Percentiles rank a stretch among this genome's conserved stretches.
phyloP scores from a whole-genome alignment of 2,329 filamentous ascomycete genomes.

The Fusarium succisae region DNA sequence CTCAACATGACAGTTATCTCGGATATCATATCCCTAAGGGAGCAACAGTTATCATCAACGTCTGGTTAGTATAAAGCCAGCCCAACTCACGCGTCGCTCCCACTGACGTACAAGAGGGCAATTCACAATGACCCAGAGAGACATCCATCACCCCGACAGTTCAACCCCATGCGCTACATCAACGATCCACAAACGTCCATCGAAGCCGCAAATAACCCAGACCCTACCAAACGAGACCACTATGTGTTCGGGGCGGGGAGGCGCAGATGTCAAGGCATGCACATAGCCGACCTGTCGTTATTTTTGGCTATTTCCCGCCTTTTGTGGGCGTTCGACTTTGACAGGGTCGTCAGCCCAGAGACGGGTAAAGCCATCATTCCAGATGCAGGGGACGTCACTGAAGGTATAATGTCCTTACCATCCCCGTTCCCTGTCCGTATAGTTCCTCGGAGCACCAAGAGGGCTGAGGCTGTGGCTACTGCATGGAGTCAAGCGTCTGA shows the following conservation, averaged over 20 bases:
- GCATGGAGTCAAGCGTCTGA: not conserved
- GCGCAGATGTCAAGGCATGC: not conserved
- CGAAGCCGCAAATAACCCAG: not conserved
- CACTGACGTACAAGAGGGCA: not conserved
- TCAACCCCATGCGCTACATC: not conserved
- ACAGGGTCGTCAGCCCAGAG: not conserved
- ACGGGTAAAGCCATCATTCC: not conserved
- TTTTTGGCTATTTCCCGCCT: not conserved
- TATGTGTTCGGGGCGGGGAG: not conserved
- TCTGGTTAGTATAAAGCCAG: not conserved
- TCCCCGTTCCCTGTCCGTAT: not conserved
- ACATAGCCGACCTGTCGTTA: not conserved
- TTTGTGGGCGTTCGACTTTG: not conserved
- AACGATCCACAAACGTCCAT: not conserved
- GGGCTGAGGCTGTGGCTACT: not conserved
- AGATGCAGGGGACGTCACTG: not conserved
- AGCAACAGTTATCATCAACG: not conserved
- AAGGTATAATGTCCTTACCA: not conserved
- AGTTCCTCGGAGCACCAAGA: not conserved
- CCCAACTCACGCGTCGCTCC: accelerated
- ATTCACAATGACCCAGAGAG: not conserved
- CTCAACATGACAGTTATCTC: not conserved
- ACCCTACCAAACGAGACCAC: not conserved
- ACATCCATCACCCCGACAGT: not conserved
- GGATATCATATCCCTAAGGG: not conserved